These are phyloP conservation scores for Dictyostelium citrinum DNA, from an alignment of 78 protist genomes.

Conservation along the genomic window DNA sequence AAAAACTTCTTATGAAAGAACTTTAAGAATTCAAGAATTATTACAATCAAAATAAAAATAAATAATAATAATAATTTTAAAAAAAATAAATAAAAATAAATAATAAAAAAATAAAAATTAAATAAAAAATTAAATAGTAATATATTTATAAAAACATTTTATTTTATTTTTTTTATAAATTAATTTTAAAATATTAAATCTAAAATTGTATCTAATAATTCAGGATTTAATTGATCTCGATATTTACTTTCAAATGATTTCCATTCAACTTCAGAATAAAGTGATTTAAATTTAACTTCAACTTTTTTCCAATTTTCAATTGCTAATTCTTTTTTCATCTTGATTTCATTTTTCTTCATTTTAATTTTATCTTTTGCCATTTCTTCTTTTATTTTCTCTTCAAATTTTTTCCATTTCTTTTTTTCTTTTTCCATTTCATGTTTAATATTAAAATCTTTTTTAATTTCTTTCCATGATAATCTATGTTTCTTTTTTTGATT, in stretches of 20 bases:
- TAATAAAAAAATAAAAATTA: background rate
- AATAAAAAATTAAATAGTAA: background rate
- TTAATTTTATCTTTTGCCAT: background rate
- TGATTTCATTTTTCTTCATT: background rate
- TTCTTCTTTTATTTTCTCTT: background rate
- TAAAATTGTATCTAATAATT: background rate
- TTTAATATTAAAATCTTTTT: background rate
- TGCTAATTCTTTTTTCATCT: background rate
- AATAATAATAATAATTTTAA: background rate
- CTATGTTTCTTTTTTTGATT: constrained; percentile 3
- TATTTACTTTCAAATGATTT: background rate
- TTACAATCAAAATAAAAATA: background rate
- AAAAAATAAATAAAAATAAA: background rate
- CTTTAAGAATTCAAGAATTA: constrained; percentile 13
- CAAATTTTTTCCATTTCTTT: background rate
- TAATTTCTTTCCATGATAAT: background rate
- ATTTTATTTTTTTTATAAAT: background rate
- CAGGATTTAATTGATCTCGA: background rate
- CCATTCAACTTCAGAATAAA: background rate
- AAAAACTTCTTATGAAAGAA: constrained; percentile 63
- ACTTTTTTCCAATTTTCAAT: background rate
- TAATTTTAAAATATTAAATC: background rate
- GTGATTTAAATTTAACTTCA: background rate
- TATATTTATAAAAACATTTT: background rate
- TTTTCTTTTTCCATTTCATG: constrained; percentile 4